Percentiles rank a stretch among this genome's conserved stretches.
Conservation (phyloP, 2,329 filamentous ascomycete species). For the Cadophora sp. region DNA sequence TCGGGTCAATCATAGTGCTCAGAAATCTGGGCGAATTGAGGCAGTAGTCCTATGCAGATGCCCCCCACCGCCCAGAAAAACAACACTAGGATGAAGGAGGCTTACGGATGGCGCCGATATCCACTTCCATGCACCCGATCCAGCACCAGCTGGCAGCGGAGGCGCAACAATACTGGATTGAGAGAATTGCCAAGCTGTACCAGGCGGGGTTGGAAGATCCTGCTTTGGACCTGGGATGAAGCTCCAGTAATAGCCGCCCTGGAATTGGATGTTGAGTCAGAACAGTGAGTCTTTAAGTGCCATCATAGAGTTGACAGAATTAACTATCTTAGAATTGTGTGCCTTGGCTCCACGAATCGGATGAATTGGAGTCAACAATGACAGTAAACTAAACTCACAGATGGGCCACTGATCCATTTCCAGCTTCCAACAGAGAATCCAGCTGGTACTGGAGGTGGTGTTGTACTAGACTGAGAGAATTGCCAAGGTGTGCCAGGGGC, state of each 20-base stretch:
- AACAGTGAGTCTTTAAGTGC: too few relatives aligned
- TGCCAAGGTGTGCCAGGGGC: slow-evolving; percentile 10
- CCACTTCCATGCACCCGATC: neutral
- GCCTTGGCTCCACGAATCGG: too few relatives aligned
- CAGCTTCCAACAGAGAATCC: slow-evolving; percentile 3
- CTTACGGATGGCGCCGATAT: slow-evolving; percentile 12
- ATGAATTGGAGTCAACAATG: too few relatives aligned
- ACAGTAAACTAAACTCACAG: neutral
- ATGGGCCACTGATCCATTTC: slow-evolving; percentile 5
- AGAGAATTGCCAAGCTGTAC: slow-evolving; percentile 5
- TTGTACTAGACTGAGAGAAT: neutral
- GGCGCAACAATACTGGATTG: neutral
- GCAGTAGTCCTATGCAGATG: neutral
- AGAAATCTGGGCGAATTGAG: too few relatives aligned
- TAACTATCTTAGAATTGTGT: too few relatives aligned
- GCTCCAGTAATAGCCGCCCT: slow-evolving; percentile 2
- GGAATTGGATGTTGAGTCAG: too few relatives aligned
- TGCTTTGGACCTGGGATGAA: slow-evolving; percentile 1
- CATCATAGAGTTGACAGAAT: too few relatives aligned
- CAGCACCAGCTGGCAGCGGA: neutral
- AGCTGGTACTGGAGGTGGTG: slow-evolving; percentile 2
- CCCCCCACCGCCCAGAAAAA: too few relatives aligned
- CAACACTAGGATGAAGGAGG: too few relatives aligned
- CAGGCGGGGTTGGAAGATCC: neutral
- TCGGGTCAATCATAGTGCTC: neutral